Evolutionary conservation across 2,329 filamentous ascomycete species (phyloP).

Genomic region (Talaromyces islandicus): DNA sequence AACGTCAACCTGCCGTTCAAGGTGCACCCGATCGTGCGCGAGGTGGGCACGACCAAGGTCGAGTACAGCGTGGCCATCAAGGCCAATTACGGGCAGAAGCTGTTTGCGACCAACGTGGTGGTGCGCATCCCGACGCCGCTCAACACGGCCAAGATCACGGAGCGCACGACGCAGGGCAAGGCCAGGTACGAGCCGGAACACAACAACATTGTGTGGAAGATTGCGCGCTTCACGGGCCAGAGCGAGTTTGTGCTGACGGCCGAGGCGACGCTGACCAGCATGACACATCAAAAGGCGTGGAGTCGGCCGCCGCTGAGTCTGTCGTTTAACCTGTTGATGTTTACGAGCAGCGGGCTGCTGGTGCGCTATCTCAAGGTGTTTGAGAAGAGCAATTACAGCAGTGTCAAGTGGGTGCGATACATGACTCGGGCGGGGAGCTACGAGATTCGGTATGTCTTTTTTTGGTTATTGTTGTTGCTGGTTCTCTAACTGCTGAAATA

Average conservation of each 20-base stretch:
- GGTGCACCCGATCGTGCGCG: slow-evolving; percentile 96
- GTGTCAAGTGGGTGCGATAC: slow-evolving; percentile 98
- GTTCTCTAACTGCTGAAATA: background rate
- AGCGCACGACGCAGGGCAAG: slow-evolving; percentile 90
- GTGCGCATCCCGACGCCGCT: slow-evolving; percentile 92
- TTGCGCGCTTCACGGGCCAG: slow-evolving; percentile 95
- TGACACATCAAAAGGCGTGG: slow-evolving; percentile 98
- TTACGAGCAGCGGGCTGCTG: slow-evolving; percentile 86
- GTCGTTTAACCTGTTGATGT: slow-evolving; percentile 94
- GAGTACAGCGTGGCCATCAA: slow-evolving; percentile 98
- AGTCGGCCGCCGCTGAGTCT: slow-evolving; percentile 85
- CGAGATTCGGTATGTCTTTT: slow-evolving; percentile 67
- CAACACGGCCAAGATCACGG: slow-evolving; percentile 90
- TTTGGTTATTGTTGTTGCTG: background rate
- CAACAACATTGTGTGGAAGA: slow-evolving; percentile 99
- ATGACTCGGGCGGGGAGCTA: slow-evolving; percentile 98
- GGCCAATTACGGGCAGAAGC: slow-evolving; percentile 91
- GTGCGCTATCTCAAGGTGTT: slow-evolving; percentile 97
- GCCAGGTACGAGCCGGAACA: slow-evolving; percentile 98
- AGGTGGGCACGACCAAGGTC: slow-evolving; percentile 93
- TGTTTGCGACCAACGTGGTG: slow-evolving; percentile 95
- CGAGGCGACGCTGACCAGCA: slow-evolving; percentile 86
- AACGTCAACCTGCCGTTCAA: slow-evolving; percentile 99
- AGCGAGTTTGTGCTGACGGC: slow-evolving; percentile 92
- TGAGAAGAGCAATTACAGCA: slow-evolving; percentile 98